phyloP scores from a whole-genome alignment of 2,329 filamentous ascomycete species.

The Penicillium freii region DNA sequence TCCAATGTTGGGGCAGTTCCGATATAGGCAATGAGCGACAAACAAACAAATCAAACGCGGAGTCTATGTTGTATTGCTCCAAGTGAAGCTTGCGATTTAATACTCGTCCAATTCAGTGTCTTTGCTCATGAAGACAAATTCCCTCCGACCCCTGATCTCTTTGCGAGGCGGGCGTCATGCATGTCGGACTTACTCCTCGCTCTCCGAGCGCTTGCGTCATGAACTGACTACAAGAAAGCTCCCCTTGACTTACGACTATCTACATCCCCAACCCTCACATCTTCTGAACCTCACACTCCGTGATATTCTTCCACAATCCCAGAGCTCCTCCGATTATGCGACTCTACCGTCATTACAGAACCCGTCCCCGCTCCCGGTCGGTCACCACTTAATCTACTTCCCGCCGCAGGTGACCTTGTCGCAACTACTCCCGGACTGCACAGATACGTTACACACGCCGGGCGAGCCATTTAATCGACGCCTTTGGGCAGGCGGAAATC shows the following conservation, averaged over 20 bases:
- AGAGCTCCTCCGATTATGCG: slow-evolving; percentile 24
- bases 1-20: not conserved
- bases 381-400: slow-evolving; percentile 86
- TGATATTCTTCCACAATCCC: slow-evolving; percentile 50
- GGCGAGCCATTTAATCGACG: slow-evolving; percentile 69
- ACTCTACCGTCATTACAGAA: slow-evolving; percentile 36
- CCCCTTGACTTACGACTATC: slow-evolving; percentile 54
- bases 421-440: slow-evolving; percentile 74
- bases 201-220: slow-evolving; percentile 40
- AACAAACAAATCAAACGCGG: slow-evolving; percentile 29
- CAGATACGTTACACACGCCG: slow-evolving; percentile 75
- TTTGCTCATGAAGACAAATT: slow-evolving; percentile 6
- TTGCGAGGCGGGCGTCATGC: slow-evolving; percentile 1
- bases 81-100: slow-evolving; percentile 7
- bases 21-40: slow-evolving; percentile 2
- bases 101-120: not conserved
- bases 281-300: slow-evolving; percentile 63
- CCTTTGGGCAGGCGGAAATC: slow-evolving; percentile 82
- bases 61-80: not conserved
- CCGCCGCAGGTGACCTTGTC: slow-evolving; percentile 64
- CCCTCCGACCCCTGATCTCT: slow-evolving; percentile 9
- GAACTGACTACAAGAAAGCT: slow-evolving; percentile 51
- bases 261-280: slow-evolving; percentile 62
- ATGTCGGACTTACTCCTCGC: slow-evolving; percentile 31
- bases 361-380: slow-evolving; percentile 40